Percentiles rank a stretch among this genome's conserved stretches.
These are phyloP conservation scores for Ensete glaucum DNA, from an alignment of 176 grass and related monocot genomes.

Conservation along the genomic window DNA sequence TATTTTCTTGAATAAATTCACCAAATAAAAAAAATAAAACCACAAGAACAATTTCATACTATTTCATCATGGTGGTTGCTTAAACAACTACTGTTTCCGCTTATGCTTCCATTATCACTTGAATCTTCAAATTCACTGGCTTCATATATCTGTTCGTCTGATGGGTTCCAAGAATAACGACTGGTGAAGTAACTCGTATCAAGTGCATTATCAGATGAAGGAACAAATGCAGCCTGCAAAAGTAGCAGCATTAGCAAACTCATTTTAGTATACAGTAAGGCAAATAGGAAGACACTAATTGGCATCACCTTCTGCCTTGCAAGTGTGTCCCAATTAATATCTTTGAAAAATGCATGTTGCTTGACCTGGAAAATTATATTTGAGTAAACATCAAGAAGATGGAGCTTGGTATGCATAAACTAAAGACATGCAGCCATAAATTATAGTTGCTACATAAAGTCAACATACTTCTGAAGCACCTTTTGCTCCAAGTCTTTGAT, in stretches of 20 bases:
- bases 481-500: slow-evolving; percentile 83
- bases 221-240: slow-evolving; percentile 96
- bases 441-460: slow-evolving; percentile 23
- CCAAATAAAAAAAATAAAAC: neutral
- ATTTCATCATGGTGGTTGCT: slow-evolving; percentile 92
- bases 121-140: slow-evolving; percentile 82
- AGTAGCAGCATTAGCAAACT: slow-evolving; percentile 5
- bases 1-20: neutral
- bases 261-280: slow-evolving; percentile 5
- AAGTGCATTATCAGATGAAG: slow-evolving; percentile 77
- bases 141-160: slow-evolving; percentile 88
- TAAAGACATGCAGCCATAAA: neutral
- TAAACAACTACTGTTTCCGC: slow-evolving; percentile 87
- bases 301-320: slow-evolving; percentile 78
- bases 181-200: slow-evolving; percentile 99
- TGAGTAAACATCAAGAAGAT: slow-evolving; percentile 27
- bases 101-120: slow-evolving; percentile 91
- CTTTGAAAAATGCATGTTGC: slow-evolving; percentile 83
- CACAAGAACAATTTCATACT: slow-evolving; percentile 29
- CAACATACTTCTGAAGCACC: slow-evolving; percentile 82
- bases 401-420: neutral
- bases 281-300: slow-evolving; percentile 1
- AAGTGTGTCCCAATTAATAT: slow-evolving; percentile 95
- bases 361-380: slow-evolving; percentile 60
- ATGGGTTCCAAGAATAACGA: slow-evolving; percentile 97